Conservation (phyloP, 2,329 filamentous ascomycete genomes). For the Pseudogymnoascus sp. region DNA sequence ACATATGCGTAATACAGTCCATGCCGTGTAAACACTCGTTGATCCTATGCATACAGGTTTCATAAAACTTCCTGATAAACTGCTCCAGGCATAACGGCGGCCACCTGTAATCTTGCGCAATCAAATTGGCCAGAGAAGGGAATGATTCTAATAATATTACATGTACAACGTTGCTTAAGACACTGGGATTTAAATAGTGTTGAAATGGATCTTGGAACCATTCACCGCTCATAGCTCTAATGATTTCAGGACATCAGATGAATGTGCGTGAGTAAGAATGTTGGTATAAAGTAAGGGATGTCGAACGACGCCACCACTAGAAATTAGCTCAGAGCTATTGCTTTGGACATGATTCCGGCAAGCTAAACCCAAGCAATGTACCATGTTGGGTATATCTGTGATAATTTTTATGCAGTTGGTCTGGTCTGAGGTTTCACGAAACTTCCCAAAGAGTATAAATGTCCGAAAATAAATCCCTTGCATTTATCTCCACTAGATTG, state of each 20-base stretch:
- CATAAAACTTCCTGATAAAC: neutral
- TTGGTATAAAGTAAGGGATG: neutral
- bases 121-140: neutral
- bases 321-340: neutral
- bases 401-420: neutral
- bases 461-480: neutral
- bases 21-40: neutral
- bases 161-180: neutral
- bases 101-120: neutral
- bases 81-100: neutral
- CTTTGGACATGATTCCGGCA: no score
- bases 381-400: neutral
- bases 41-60: neutral
- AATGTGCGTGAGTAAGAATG: neutral
- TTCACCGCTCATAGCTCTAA: neutral
- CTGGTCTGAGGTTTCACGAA: neutral
- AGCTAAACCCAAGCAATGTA: neutral
- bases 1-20: neutral
- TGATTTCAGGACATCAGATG: neutral
- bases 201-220: neutral
- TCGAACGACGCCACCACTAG: neutral
- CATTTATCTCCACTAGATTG: neutral
- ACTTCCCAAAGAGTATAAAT: neutral
- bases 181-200: neutral
- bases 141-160: neutral